These are phyloP conservation scores for Quercus lobata DNA, from an alignment of 331 rosid species.

Conservation along the genomic window DNA sequence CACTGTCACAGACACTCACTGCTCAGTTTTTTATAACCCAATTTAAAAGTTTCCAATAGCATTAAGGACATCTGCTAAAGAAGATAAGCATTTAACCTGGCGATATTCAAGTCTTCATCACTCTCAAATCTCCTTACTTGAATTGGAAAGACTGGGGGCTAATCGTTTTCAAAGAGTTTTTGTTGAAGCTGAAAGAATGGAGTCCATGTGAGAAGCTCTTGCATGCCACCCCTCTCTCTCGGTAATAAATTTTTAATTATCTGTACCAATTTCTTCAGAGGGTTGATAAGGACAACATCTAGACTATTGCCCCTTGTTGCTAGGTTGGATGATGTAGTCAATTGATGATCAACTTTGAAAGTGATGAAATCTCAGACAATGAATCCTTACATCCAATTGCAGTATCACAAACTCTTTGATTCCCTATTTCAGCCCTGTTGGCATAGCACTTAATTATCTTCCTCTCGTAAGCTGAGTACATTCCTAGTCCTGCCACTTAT, in stretches of 20 bases:
- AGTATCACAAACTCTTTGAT: not conserved
- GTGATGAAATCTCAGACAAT: not conserved
- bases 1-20: not conserved
- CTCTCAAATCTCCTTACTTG: not conserved
- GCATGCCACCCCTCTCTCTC: not conserved
- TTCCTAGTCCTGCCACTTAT: not conserved
- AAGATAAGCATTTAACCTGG: not conserved
- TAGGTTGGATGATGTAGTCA: not conserved
- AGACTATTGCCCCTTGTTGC: not conserved
- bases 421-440: not conserved
- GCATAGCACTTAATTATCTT: not conserved
- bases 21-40: not conserved
- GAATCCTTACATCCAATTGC: no score
- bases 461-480: not conserved
- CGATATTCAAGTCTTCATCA: not conserved
- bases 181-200: not conserved
- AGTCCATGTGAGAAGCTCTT: not conserved
- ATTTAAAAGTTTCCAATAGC: not conserved
- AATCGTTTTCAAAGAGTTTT: not conserved
- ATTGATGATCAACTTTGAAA: not conserved
- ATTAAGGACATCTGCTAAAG: not conserved
- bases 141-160: no score
- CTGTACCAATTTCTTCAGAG: not conserved
- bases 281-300: not conserved
- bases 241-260: not conserved